Base-by-base conservation (phyloP, 495 filamentous ascomycete species). In the Penicillium argentinense region DNA sequence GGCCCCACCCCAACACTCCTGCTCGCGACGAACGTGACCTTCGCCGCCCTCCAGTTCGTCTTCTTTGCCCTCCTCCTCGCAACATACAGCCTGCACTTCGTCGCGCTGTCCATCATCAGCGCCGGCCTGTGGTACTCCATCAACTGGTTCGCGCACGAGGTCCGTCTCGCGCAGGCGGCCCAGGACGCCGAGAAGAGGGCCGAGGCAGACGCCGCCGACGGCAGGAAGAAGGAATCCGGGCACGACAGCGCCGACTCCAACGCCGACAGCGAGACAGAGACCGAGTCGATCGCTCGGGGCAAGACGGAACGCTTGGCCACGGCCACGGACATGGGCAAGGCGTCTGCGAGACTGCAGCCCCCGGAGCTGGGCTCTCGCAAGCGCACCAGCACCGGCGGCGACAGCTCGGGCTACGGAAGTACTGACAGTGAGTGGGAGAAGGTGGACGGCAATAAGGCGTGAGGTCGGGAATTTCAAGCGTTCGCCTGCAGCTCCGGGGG, bases 121-220 rank as follows among this genome's bases (percentile, higher is more conserved):
- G 90, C 69, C 1, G 86, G 88, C 0, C 77, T 98, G 18, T 98
- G 93, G 93, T 87, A 78, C 67, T 80, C 84, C 16, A 95, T 98
- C 68, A 96, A 96, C 70, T 98, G 93, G 93, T 98, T 98, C 59
- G 89, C 90, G 29, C 63, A 65, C 17, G 93, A 98, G 73, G 73
- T 98, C 25, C 75, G 74, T 40, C 69, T 69, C 8, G 83, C 83
- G 12, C 60, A 63, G 30, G 83, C 87, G 57, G 71, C 66, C 16
- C 74, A 74, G 42, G 80, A 91, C 61, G 65, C 72, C 67, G 60
- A 64, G 61, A 57, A 68, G 57, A 60, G 66, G 25, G 61, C 38
- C 39, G 56, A 45, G 51, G 41, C 49, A 48, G 67, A 53, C 21
- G 34, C 51, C 39, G 57, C 39, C 37, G 58, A 60, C n/a, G n/a